Conservation (phyloP, 2,329 filamentous ascomycete genomes). For the Hirsutella thompsonii region DNA sequence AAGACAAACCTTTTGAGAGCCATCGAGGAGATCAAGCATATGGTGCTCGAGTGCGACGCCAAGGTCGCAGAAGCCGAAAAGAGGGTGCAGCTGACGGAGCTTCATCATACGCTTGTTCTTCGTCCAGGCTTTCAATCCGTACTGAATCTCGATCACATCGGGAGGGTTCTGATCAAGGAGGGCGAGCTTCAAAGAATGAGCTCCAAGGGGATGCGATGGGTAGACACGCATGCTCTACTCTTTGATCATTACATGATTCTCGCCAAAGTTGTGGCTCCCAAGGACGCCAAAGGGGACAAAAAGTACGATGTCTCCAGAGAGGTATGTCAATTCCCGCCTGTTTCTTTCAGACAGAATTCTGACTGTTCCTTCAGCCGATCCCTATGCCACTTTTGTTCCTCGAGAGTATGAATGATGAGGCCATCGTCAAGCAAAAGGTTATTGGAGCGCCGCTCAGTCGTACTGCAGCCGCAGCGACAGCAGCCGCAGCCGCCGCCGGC, state of each 20-base stretch:
- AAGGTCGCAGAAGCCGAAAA: slow-evolving; percentile 88
- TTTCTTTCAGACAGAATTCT: slow-evolving; percentile 8
- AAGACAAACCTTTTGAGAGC: slow-evolving; percentile 73
- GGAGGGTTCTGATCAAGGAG: slow-evolving; percentile 75
- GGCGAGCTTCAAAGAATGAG: slow-evolving; percentile 85
- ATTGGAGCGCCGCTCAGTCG: slow-evolving; percentile 49
- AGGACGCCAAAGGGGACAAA: slow-evolving; percentile 58
- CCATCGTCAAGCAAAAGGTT: slow-evolving; percentile 72
- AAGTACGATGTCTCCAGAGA: slow-evolving; percentile 93
- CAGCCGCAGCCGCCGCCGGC: slow-evolving; percentile 46
- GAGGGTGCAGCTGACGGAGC: slow-evolving; percentile 77
- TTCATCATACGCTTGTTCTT: slow-evolving; percentile 71
- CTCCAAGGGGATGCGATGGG: slow-evolving; percentile 79
- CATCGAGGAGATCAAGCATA: slow-evolving; percentile 80
- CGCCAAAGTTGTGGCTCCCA: slow-evolving; percentile 63
- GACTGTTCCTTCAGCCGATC: slow-evolving; percentile 48
- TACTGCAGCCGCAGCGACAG: slow-evolving; percentile 47
- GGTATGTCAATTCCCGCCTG: slow-evolving; percentile 27
- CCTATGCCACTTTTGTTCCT: slow-evolving; percentile 92
- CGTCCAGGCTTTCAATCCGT: slow-evolving; percentile 81
- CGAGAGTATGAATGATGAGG: slow-evolving; percentile 85
- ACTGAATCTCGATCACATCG: slow-evolving; percentile 87
- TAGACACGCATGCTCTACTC: slow-evolving; percentile 84
- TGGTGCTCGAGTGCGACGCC: slow-evolving; percentile 81
- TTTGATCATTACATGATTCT: slow-evolving; percentile 96